Conservation (phyloP, 805 yeast genomes). For the Candida succiphila region DNA sequence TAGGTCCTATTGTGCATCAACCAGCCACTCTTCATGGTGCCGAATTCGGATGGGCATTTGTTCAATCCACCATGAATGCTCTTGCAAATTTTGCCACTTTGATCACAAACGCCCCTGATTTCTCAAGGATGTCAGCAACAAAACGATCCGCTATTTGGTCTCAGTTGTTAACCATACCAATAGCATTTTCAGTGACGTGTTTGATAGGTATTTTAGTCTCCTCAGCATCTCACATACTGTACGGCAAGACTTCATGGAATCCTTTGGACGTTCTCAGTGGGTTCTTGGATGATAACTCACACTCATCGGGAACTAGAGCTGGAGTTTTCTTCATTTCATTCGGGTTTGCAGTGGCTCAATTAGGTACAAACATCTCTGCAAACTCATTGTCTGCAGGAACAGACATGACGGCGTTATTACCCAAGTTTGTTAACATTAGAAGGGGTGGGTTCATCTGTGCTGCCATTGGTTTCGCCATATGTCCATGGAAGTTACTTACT, state of each 20-base stretch:
- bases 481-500: slow-evolving; percentile 76
- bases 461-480: slow-evolving; percentile 52
- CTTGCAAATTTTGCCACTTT: slow-evolving; percentile 81
- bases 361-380: slow-evolving; percentile 70
- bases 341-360: slow-evolving; percentile 65
- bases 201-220: slow-evolving; percentile 79
- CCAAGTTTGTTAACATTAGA: slow-evolving; percentile 58
- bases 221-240: slow-evolving; percentile 61
- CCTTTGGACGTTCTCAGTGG: slow-evolving; percentile 71
- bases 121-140: slow-evolving; percentile 69
- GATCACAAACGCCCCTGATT: slow-evolving; percentile 82
- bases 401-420: slow-evolving; percentile 57
- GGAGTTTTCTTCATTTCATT: slow-evolving; percentile 70
- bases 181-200: slow-evolving; percentile 72
- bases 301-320: slow-evolving; percentile 52
- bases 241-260: slow-evolving; percentile 69
- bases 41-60: slow-evolving; percentile 74
- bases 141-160: slow-evolving; percentile 40
- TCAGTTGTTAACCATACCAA: slow-evolving; percentile 59
- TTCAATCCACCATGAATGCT: slow-evolving; percentile 67
- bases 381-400: slow-evolving; percentile 66
- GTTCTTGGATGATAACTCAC: slow-evolving; percentile 42
- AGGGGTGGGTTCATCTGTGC: slow-evolving; percentile 80
- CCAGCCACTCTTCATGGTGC: slow-evolving; percentile 42
- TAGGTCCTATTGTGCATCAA: slow-evolving; percentile 61